phyloP scores from a whole-genome alignment of 805 yeast species.

The Hanseniaspora valbyensis region DNA sequence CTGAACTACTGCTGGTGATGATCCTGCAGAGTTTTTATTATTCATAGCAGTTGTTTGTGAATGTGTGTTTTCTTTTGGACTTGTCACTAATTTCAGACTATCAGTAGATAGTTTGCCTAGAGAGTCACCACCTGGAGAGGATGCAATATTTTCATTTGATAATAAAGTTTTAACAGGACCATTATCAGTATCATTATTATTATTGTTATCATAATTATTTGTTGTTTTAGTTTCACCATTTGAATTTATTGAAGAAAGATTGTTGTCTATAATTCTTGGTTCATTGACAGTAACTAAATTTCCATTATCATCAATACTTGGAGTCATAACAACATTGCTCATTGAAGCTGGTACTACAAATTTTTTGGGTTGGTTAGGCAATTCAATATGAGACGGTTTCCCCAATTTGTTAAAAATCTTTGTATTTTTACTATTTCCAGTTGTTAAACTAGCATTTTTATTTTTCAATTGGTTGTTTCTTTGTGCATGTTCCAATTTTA shows the following conservation, averaged over 20 bases:
- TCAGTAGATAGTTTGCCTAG: not conserved
- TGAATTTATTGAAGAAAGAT: not conserved
- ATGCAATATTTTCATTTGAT: not conserved
- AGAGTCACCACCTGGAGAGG: not conserved
- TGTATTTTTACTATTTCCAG: not conserved
- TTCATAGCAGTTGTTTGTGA: too few species aligned
- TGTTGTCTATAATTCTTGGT: not conserved
- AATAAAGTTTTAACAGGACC: not conserved
- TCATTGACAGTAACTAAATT: slow-evolving; percentile 28
- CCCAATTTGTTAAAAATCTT: slow-evolving; percentile 5
- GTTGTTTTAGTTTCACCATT: too few species aligned
- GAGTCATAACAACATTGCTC: slow-evolving; percentile 26
- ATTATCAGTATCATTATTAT: too few species aligned
- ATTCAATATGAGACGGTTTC: slow-evolving; percentile 13
- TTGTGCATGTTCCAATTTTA: slow-evolving; percentile 14
- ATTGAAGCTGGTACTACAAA: slow-evolving; percentile 2
- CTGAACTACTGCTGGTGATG: slow-evolving; percentile 24
- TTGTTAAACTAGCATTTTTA: not conserved
- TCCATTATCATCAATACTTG: slow-evolving; percentile 32
- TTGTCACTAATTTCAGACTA: not conserved
- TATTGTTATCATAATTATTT: too few species aligned
- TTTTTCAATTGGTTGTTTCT: slow-evolving; percentile 1
- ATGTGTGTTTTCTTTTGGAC: slow-evolving; percentile 1
- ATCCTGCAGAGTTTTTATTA: slow-evolving; percentile 9
- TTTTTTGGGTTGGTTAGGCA: slow-evolving; percentile 1